Evolutionary conservation across 2,329 filamentous ascomycete species (phyloP).

Genomic region (Neonectria punicea): DNA sequence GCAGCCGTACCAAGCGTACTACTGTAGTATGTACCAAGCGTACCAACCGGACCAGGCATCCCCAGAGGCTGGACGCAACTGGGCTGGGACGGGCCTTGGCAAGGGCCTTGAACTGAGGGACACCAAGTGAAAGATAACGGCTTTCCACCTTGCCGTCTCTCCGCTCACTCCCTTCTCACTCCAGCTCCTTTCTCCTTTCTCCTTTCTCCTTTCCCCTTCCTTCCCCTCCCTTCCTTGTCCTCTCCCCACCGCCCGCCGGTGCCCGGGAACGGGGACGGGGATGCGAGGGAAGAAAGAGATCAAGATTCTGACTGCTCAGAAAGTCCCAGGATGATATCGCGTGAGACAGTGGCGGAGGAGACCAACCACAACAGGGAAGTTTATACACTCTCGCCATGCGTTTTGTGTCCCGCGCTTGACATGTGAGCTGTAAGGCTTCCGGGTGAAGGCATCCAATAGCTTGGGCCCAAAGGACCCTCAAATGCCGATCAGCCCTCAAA

Average conservation of each 20-base stretch:
- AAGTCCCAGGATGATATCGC: constrained; percentile 33
- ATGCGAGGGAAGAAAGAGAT: constrained; percentile 9
- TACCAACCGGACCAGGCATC: constrained; percentile 21
- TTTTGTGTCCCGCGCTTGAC: constrained; percentile 38
- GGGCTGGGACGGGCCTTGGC: constrained; percentile 23
- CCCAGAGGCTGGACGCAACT: constrained; percentile 15
- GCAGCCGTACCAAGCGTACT: background rate
- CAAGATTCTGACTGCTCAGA: constrained; percentile 32
- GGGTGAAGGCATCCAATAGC: constrained; percentile 38
- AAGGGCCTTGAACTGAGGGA: constrained; percentile 20
- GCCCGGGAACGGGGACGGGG: background rate
- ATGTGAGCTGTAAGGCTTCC: constrained; percentile 43
- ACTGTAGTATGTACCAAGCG: constrained; percentile 1
- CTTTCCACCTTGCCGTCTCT: constrained; percentile 15
- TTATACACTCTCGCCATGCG: constrained; percentile 35
- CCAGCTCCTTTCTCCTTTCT: background rate
- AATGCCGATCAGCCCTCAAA: constrained; percentile 40
- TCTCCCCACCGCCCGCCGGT: constrained; percentile 8
- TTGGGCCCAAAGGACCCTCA: constrained; percentile 29
- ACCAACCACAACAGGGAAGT: constrained; percentile 22
- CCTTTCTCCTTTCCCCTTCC: background rate
- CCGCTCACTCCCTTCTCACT: constrained; percentile 6
- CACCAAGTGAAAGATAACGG: constrained; percentile 26
- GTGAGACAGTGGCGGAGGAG: constrained; percentile 31
- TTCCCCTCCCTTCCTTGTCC: background rate